Conservation (phyloP, 345 rosid species). For the Raphanus sativus region DNA sequence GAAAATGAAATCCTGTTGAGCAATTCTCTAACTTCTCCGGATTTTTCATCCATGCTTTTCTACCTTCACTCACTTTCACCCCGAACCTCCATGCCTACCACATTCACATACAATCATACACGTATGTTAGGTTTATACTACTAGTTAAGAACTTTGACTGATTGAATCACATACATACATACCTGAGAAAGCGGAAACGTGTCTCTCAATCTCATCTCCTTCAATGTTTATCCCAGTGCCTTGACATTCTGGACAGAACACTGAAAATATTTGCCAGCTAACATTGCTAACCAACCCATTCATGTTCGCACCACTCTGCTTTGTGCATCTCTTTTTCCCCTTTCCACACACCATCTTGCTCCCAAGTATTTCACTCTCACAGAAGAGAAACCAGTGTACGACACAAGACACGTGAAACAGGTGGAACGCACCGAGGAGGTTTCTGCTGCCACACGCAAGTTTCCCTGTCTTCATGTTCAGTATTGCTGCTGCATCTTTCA, state of each 20-base stretch:
- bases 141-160: not conserved
- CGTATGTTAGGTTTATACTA: not conserved
- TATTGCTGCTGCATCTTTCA: slow-evolving; percentile 76
- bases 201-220: slow-evolving; percentile 63
- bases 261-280: slow-evolving; percentile 50
- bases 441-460: slow-evolving; percentile 79
- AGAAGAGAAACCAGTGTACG: slow-evolving; percentile 82
- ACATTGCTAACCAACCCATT: slow-evolving; percentile 32
- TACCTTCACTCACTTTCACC: slow-evolving; percentile 72
- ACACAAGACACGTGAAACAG: slow-evolving; percentile 89
- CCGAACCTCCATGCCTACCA: slow-evolving; percentile 72
- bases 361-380: slow-evolving; percentile 64
- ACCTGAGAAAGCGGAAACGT: slow-evolving; percentile 78
- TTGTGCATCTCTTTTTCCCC: slow-evolving; percentile 53
- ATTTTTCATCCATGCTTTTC: slow-evolving; percentile 81
- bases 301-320: slow-evolving; percentile 51
- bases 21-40: slow-evolving; percentile 78
- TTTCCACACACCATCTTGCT: slow-evolving; percentile 45
- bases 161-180: slow-evolving; percentile 20
- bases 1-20: slow-evolving; percentile 77
- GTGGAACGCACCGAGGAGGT: slow-evolving; percentile 84
- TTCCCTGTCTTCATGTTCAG: slow-evolving; percentile 77
- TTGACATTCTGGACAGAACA: slow-evolving; percentile 94
- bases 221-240: slow-evolving; percentile 70
- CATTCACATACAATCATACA: too few relatives aligned